Conservation (phyloP, 192 early-diverging fungal genomes). For the Paraglomus brasilianum region DNA sequence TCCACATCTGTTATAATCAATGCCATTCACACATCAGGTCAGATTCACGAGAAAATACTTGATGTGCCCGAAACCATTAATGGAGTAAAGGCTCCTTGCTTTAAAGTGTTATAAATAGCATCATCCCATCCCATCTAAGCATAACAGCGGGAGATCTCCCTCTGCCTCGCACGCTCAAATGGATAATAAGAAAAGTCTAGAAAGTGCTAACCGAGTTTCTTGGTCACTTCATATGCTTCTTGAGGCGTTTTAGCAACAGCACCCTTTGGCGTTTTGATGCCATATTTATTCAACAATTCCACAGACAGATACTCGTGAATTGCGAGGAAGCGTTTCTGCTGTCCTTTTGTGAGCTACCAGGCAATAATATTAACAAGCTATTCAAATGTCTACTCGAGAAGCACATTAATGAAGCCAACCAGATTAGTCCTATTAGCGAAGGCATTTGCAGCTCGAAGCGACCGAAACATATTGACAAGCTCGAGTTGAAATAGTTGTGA, state of each 20-base stretch:
- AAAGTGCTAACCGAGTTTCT: conserved; percentile 65
- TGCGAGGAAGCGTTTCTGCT: conserved; percentile 85
- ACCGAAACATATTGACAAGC: no score
- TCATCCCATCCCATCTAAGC: no score
- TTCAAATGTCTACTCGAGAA: neutral
- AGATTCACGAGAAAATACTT: no score
- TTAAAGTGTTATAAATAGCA: neutral
- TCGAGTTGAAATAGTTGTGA: no score
- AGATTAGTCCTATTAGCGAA: no score
- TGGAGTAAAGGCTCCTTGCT: neutral
- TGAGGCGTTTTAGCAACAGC: conserved; percentile 81
- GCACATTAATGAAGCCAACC: no score
- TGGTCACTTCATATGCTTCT: conserved; percentile 86
- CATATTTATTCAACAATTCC: conserved; percentile 87
- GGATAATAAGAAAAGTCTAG: no score
- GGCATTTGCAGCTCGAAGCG: no score
- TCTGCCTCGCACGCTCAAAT: no score
- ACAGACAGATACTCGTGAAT: conserved; percentile 98
- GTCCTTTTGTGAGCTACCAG: conserved; percentile 37
- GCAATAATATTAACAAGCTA: neutral
- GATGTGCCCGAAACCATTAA: neutral
- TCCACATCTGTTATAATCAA: no score
- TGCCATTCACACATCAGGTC: no score
- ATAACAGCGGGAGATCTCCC: no score
- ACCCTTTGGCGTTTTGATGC: conserved; percentile 88